A percentile compares a stretch with the other conserved stretches of the same genome.
Conservation (phyloP, 805 yeast genomes). For the Nakazawaea holstii region DNA sequence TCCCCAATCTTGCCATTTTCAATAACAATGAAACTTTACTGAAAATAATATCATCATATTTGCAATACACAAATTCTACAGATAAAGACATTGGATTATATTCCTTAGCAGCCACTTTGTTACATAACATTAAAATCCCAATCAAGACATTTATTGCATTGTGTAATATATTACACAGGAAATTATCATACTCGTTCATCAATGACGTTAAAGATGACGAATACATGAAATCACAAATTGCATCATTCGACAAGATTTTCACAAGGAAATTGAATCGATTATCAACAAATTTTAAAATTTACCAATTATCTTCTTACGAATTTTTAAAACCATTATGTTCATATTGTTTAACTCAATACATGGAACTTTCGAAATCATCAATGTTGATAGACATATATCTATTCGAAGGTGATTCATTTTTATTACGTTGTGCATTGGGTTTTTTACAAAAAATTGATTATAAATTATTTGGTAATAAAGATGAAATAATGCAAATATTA, state of each 20-base stretch:
- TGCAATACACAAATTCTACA: not conserved
- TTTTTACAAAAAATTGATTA: conserved; percentile 42
- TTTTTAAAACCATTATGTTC: conserved; percentile 40
- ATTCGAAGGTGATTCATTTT: conserved; percentile 56
- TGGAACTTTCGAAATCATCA: conserved; percentile 40
- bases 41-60: conserved; percentile 1
- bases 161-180: conserved; percentile 20
- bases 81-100: conserved; percentile 3
- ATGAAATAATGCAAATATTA: conserved; percentile 38
- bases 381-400: conserved; percentile 53
- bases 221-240: conserved; percentile 33
- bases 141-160: conserved; percentile 20
- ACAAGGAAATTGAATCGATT: conserved; percentile 38
- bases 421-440: conserved; percentile 50
- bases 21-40: not conserved
- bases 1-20: conserved; percentile 6
- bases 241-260: conserved; percentile 44
- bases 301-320: conserved; percentile 34
- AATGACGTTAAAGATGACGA: conserved; percentile 7
- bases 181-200: conserved; percentile 20
- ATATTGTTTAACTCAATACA: conserved; percentile 38
- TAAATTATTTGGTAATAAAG: conserved; percentile 44
- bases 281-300: conserved; percentile 41
- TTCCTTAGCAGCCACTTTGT: conserved; percentile 3
- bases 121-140: conserved; percentile 1